Percentiles rank a stretch among this genome's conserved stretches.
phyloP scores from a whole-genome alignment of 2,329 filamentous ascomycete genomes.

The Cytospora piceicola region DNA sequence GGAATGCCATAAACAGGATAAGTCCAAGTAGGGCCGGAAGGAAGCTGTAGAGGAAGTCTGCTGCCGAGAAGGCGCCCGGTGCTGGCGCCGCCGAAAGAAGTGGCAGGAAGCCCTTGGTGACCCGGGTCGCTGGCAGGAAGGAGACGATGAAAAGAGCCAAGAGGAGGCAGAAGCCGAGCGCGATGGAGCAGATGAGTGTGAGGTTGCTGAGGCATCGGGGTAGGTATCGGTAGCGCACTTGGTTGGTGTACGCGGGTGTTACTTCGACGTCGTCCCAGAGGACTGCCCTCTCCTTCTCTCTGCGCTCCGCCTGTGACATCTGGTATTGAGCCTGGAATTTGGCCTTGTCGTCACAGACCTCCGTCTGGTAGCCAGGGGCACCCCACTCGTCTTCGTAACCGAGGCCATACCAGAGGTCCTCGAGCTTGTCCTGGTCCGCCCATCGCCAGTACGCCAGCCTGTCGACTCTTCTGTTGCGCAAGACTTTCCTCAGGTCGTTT shows the following conservation, averaged over 20 bases:
- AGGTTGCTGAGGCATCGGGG: constrained; percentile 75
- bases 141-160: constrained; percentile 76
- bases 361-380: constrained; percentile 21
- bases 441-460: constrained; percentile 87
- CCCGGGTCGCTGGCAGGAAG: constrained; percentile 70
- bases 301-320: constrained; percentile 28
- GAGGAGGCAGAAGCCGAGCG: constrained; percentile 64
- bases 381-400: constrained; percentile 47
- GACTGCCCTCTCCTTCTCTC: constrained; percentile 27
- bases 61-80: constrained; percentile 73
- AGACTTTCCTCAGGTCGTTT: constrained; percentile 56
- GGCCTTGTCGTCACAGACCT: constrained; percentile 19
- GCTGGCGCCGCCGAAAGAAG: constrained; percentile 64
- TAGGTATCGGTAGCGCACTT: constrained; percentile 67
- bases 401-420: constrained; percentile 76
- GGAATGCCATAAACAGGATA: constrained; percentile 68
- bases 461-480: constrained; percentile 63
- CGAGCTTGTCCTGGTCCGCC: constrained; percentile 57
- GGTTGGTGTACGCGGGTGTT: constrained; percentile 53
- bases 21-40: constrained; percentile 70
- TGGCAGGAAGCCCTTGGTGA: constrained; percentile 74
- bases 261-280: constrained; percentile 36
- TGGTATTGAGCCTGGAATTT: constrained; percentile 15
- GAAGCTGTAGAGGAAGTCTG: constrained; percentile 87
- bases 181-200: constrained; percentile 67